Base-by-base conservation (phyloP, 129 eudicot species). In the Scalesia atractyloides region DNA sequence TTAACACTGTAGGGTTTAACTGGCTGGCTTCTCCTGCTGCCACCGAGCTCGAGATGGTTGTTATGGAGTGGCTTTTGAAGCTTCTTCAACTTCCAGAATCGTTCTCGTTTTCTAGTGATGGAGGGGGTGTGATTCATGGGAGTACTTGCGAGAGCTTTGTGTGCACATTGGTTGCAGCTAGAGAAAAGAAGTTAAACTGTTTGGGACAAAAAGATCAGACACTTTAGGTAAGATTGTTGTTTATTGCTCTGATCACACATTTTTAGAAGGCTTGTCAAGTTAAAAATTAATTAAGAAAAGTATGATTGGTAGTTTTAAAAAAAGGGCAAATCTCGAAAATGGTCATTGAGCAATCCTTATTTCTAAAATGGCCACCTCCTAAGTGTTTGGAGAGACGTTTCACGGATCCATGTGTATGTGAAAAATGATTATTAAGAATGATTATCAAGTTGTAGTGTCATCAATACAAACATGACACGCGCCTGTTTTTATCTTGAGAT, bases 41-140 rank as follows among this genome's bases (percentile, higher is more conserved):
- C 12, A 82, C 86, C 0, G 86, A 78, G 69, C 77, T 82, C 2
- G 83, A 82, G 66, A 73, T 66, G 50, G 64, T 82, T 18, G 83
- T 82, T 30, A 78, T 75, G 81, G 83, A 82, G 39, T 82, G 86
- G 86, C 61, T 82, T 7, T 79, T 61, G 15, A 37, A 68, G 51
- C 64, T 82, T 79, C 81, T 83, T 20, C 53, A 58, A 9, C 74
- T 83, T 12, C 86, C 86, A 1, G 57, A 74, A 47, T 74, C 81
- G 0, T 83, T 78, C 70, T 73, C 63, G 5, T 83, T 83, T 33
- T 74, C 78, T 0, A 81, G 77, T 10, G 62, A 52, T 0, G 86
- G 86, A 5, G 83, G 86, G 9, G 83, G 86, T 30, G 86, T 83
- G 7, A 44, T 83, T 48, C 82, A 73, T 11, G 83, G 83, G 15